Conservation (phyloP, 164 flowering plant genomes). For the Nymphaea thermarum region DNA sequence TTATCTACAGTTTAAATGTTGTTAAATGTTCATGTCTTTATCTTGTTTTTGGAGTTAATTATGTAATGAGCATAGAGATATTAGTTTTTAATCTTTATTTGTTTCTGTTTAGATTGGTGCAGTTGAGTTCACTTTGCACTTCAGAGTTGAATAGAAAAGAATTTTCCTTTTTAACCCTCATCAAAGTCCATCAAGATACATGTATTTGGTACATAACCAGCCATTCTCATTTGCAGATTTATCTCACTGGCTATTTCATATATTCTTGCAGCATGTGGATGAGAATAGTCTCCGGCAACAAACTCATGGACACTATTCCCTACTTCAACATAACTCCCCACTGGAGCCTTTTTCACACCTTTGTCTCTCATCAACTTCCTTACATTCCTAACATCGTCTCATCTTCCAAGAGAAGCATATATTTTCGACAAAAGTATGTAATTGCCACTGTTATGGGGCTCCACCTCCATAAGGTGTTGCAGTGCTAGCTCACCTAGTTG, state of each 20-base stretch:
- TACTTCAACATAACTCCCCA: conserved; percentile 46
- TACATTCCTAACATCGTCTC: conserved; percentile 34
- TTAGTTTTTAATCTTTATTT: too few species aligned
- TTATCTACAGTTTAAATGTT: too few species aligned
- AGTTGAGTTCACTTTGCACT: too few species aligned
- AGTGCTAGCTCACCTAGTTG: conserved; percentile 43
- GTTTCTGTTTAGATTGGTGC: too few species aligned
- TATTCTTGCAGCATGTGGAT: conserved; percentile 21
- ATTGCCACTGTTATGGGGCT: too few species aligned
- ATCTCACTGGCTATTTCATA: conserved; percentile 21
- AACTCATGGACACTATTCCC: conserved; percentile 35
- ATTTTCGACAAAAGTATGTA: conserved; percentile 42
- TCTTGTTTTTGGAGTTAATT: too few species aligned
- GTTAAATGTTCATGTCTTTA: too few species aligned
- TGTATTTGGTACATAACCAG: conserved; percentile 12
- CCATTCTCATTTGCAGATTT: conserved; percentile 18
- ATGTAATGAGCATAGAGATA: too few species aligned
- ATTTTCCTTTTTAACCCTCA: neutral
- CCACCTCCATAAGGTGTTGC: conserved; percentile 35
- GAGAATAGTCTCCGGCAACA: conserved; percentile 32
- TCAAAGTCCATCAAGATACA: conserved; percentile 2
- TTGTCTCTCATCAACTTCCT: conserved; percentile 49
- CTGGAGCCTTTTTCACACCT: conserved; percentile 39
- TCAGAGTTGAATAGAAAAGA: neutral
- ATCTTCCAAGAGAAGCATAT: conserved; percentile 40